Percentiles rank a stretch among this genome's conserved stretches.
These are phyloP conservation scores for Xylariaceae sp. DNA, from an alignment of 2,329 filamentous ascomycete genomes.

Conservation along the genomic window DNA sequence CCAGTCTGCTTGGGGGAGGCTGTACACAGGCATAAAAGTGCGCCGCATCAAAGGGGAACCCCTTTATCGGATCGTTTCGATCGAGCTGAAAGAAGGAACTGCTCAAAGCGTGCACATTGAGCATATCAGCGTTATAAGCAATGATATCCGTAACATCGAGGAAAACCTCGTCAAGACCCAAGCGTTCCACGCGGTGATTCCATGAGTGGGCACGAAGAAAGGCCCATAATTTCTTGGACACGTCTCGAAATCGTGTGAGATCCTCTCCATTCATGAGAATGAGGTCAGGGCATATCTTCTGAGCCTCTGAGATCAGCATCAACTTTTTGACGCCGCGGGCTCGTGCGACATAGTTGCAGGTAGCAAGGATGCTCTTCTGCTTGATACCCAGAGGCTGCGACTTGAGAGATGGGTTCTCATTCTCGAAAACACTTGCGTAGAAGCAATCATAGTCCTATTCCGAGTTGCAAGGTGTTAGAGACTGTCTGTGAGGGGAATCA, in stretches of 20 bases:
- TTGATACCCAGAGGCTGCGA: slow-evolving; percentile 76
- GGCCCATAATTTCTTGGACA: slow-evolving; percentile 74
- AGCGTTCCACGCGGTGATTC: slow-evolving; percentile 72
- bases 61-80: slow-evolving; percentile 68
- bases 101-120: slow-evolving; percentile 64
- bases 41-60: slow-evolving; percentile 76
- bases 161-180: slow-evolving; percentile 90
- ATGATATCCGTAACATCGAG: slow-evolving; percentile 84
- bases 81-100: slow-evolving; percentile 80
- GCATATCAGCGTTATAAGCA: slow-evolving; percentile 70
- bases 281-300: slow-evolving; percentile 75
- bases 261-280: slow-evolving; percentile 87
- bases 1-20: slow-evolving; percentile 17
- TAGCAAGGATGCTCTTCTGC: slow-evolving; percentile 90
- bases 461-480: no score
- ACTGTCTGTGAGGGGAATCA: not conserved
- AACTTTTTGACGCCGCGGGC: slow-evolving; percentile 73
- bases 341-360: slow-evolving; percentile 91
- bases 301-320: slow-evolving; percentile 80
- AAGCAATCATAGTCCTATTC: slow-evolving; percentile 81
- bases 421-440: slow-evolving; percentile 88
- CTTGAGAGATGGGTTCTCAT: slow-evolving; percentile 71
- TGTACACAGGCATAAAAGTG: slow-evolving; percentile 60
- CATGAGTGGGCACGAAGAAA: slow-evolving; percentile 74
- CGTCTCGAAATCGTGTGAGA: slow-evolving; percentile 78